These are phyloP conservation scores for Ceratocystis lukuohia DNA, from an alignment of 2,329 filamentous ascomycete genomes.

Conservation along the genomic window DNA sequence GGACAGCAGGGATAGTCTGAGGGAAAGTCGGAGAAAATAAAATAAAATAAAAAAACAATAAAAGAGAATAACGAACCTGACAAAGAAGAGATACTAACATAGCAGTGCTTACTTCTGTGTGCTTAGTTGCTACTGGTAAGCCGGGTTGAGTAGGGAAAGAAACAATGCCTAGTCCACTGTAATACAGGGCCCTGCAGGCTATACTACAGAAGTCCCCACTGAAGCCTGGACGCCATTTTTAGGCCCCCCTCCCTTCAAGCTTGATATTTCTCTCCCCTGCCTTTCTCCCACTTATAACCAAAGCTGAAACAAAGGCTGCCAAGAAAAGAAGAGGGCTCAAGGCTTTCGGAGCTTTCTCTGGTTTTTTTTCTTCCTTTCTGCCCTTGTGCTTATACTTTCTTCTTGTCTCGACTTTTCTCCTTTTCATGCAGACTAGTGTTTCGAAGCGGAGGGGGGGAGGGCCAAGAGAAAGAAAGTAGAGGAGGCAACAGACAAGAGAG, in stretches of 20 bases:
- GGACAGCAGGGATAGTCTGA: background rate
- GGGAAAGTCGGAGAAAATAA: background rate
- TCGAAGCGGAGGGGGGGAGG: background rate
- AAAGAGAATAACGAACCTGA: background rate
- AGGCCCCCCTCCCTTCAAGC: no score
- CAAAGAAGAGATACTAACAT: no score
- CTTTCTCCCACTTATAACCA: background rate
- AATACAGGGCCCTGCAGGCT: background rate
- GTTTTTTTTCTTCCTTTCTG: background rate
- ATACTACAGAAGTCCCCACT: background rate
- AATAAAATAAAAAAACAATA: background rate
- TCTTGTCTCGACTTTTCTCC: background rate
- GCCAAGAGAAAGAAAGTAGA: background rate
- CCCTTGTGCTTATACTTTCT: background rate
- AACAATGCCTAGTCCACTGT: no score
- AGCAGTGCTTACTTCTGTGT: no score
- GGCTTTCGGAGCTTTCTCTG: background rate
- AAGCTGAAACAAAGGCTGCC: background rate
- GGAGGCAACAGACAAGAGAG: background rate
- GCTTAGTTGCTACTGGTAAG: no score
- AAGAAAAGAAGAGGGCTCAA: background rate
- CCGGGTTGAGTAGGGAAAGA: no score
- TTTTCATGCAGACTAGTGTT: conserved; percentile 4
- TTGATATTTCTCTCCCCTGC: no score
- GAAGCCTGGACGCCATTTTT: no score